A percentile compares a stretch with the other conserved stretches of the same genome.
Conservation (phyloP, 257 asterid species). For the Solanum lycopersicoides region DNA sequence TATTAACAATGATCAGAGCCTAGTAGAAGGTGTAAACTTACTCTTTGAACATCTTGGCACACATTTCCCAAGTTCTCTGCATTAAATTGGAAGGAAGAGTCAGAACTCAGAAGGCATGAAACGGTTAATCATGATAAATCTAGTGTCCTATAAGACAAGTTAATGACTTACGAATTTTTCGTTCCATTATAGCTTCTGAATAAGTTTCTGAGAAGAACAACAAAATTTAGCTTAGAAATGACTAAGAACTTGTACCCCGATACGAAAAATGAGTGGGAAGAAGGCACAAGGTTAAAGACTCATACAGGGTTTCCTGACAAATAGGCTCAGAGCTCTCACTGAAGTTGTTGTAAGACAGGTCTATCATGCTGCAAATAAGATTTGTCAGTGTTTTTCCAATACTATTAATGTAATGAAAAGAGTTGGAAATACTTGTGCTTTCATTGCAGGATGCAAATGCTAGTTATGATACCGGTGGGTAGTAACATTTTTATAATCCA, state of each 20-base stretch:
- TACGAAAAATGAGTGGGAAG: background rate
- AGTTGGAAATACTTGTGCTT: background rate
- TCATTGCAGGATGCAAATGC: background rate
- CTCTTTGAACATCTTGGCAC: conserved; percentile 25
- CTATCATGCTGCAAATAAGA: conserved; percentile 22
- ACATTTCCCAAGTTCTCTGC: conserved; percentile 29
- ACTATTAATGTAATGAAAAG: background rate
- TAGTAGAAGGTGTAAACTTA: background rate
- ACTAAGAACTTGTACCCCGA: background rate
- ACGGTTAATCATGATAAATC: background rate
- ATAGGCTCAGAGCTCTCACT: conserved; percentile 14
- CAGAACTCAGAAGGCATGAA: background rate
- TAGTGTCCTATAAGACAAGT: background rate
- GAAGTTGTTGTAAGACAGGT: conserved; percentile 51
- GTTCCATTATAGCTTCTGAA: conserved; percentile 31
- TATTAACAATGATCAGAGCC: background rate
- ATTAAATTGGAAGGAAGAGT: background rate
- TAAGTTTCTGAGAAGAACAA: conserved; percentile 36
- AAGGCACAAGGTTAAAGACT: background rate
- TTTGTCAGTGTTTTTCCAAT: background rate
- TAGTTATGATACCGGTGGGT: background rate
- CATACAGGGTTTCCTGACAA: conserved; percentile 42
- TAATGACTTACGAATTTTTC: conserved; percentile 22
- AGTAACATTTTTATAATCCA: background rate
- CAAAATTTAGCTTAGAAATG: background rate